Evolutionary conservation across 805 yeast species (phyloP), one percentile per base, ranked within the genome.

Genomic region (Candida alai): DNA sequence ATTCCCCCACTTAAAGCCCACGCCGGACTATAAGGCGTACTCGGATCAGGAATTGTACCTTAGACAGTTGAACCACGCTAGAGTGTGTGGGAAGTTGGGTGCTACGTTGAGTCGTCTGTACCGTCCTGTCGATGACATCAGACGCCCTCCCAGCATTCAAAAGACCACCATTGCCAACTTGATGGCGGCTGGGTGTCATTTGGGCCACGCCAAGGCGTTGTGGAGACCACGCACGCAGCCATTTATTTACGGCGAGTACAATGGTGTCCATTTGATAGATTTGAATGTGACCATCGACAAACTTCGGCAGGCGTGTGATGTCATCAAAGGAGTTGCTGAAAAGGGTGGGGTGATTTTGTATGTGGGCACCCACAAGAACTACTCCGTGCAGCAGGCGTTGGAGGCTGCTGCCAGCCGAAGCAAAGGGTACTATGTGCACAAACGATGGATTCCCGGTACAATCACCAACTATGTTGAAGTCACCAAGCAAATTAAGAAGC

Each of bases 391-490:
- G 50, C 75, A 76, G 41, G 73, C 87, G 1, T 76, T 93, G 30
- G 80, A 79, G 51, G 76, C 73, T 40, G 95, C 96, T 8, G 95
- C 97, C 2, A 63, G 68, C 29, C 74, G 94, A 45, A 67, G 80
- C 36, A 71, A 76, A 38, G 96, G 95, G 11, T 87, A 78, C 60
- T 88, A 82, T 52, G 89, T 93, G 14, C 70, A 83, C 15, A 73
- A 78, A 30, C 78, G 88, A 53, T 93, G 98, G 98, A 76, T 85
- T 40, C 96, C 97, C 2, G 98, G 98, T 45, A 84, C 94, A 16
- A 70, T 93, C 45, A 87, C 97, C 28, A 93, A 93, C 62, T 78
- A 86, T 36, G 68, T 79, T 19, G 84, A 78, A 52, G 78, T 83
- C 15, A 78, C 76, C 27, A 75, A 84, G 49, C 75, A 73, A 39